phyloP scores from a whole-genome alignment of 2,329 filamentous ascomycete genomes.

The Neodidymelliopsis sp. region DNA sequence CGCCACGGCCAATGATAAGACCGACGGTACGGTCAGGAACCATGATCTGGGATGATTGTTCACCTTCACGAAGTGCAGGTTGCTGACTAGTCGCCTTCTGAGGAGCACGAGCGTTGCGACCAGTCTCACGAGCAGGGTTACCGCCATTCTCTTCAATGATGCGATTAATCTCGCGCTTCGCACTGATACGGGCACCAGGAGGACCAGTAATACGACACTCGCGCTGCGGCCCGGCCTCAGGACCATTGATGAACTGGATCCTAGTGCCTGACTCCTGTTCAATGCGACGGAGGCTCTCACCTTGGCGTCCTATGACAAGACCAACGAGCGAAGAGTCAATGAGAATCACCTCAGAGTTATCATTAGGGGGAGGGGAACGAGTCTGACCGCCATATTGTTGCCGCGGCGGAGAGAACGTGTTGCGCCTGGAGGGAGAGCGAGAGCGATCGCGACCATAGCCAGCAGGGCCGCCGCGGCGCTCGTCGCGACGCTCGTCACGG shows the following conservation, averaged over 20 bases:
- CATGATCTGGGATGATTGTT: slow-evolving; percentile 91
- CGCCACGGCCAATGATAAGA: slow-evolving; percentile 90
- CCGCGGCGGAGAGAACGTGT: slow-evolving; percentile 67
- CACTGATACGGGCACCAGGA: slow-evolving; percentile 74
- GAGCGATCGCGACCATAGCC: slow-evolving; percentile 76
- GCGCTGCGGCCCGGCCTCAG: slow-evolving; percentile 75
- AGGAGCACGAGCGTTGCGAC: slow-evolving; percentile 51
- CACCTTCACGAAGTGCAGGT: slow-evolving; percentile 73
- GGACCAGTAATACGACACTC: slow-evolving; percentile 87
- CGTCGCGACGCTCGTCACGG: slow-evolving; percentile 81
- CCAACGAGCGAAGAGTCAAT: slow-evolving; percentile 89
- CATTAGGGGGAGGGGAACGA: slow-evolving; percentile 69
- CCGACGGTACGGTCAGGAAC: slow-evolving; percentile 92
- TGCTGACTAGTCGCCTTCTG: slow-evolving; percentile 47
- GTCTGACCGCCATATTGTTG: slow-evolving; percentile 55
- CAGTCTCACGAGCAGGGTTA: slow-evolving; percentile 50
- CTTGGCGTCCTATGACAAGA: slow-evolving; percentile 87
- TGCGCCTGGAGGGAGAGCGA: slow-evolving; percentile 69
- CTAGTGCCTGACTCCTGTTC: slow-evolving; percentile 83
- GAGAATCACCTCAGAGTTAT: slow-evolving; percentile 81
- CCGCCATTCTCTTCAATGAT: slow-evolving; percentile 88
- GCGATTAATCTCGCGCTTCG: slow-evolving; percentile 82
- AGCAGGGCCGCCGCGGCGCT: slow-evolving; percentile 58
- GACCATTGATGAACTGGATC: slow-evolving; percentile 85
- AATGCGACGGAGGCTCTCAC: slow-evolving; percentile 86